Base-by-base conservation (phyloP, 805 yeast species). In the Phaffomyces antillensis region DNA sequence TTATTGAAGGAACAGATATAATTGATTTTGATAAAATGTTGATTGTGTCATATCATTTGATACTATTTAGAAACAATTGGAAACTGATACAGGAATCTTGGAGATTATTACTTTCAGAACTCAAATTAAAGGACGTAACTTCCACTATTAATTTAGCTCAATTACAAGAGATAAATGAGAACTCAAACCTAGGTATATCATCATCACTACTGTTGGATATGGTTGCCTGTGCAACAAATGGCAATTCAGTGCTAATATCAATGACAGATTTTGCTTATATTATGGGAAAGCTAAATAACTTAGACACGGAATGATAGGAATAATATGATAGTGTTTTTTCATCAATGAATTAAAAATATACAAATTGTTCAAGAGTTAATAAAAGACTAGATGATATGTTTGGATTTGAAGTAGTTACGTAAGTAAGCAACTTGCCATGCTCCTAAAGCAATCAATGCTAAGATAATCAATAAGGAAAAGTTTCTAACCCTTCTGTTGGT, bases 361-460 rank as follows among this genome's bases (percentile, higher is more conserved):
- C 35, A 32, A 40, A 25, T 26, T 13, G 31, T 12, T 17, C 6
- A 20, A 20, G 23, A 20, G 6, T 20, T 20, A 20, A 20, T 20
- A 20, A 4, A 5, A 20, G 17, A 37, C 18, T 17, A 44, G 25
- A 85, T 76, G 57, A 86, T 85, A 61, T 86, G 91, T 65, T 85
- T 86, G 38, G 88, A 77, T 67, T 79, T 83, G 82, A 93, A 93
- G 73, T 86, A 93, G 64, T 86, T 83, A 71, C 96, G 83, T 69
- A 93, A 76, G 69, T 93, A 93, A 56, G 80, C 78, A 54, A 93
- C 75, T 74, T 93, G 98, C 95, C 97, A 91, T 34, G 75, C 81
- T 41, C 97, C 96, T 56, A 93, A 78, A 24, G 79, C 78, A 42
- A 88, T 61, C 63, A 93, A 76, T 33, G 88, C 73, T 35, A 83